These are phyloP conservation scores for Myriosclerotinia duriaeana DNA, from an alignment of 2,329 filamentous ascomycete genomes.

Conservation along the genomic window DNA sequence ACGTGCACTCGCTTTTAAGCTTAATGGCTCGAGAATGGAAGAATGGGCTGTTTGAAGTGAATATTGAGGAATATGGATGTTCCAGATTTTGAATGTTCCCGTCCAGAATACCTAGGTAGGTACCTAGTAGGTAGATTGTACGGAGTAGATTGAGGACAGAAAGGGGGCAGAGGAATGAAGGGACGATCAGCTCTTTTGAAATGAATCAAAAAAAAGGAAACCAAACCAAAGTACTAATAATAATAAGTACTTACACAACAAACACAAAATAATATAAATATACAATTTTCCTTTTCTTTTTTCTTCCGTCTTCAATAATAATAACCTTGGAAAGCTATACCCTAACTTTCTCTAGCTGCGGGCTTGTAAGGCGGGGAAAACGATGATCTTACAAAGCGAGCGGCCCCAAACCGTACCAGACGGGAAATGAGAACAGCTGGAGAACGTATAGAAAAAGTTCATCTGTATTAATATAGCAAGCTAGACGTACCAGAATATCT, in stretches of 20 bases:
- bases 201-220: too few relatives aligned
- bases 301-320: not conserved
- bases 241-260: too few relatives aligned
- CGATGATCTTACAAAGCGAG: constrained; percentile 7
- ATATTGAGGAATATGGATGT: too few relatives aligned
- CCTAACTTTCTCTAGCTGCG: constrained; percentile 5
- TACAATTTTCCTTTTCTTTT: not conserved
- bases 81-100: too few relatives aligned
- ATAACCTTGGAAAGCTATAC: not conserved
- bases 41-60: not conserved
- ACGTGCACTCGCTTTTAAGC: not conserved
- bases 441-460: too few relatives aligned
- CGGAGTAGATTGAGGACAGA: too few relatives aligned
- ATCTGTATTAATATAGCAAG: too few relatives aligned
- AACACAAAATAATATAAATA: not conserved
- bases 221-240: too few relatives aligned
- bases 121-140: too few relatives aligned
- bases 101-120: too few relatives aligned
- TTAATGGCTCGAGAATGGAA: not conserved
- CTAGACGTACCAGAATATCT: too few relatives aligned
- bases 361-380: constrained; percentile 1
- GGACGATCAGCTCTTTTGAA: too few relatives aligned
- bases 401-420: constrained; percentile 14
- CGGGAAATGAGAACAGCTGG: not conserved
- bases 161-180: not conserved